A percentile compares a stretch with the other conserved stretches of the same genome.
phyloP scores from a whole-genome alignment of 73 alveolate species.

The Paramecium bursaria region DNA sequence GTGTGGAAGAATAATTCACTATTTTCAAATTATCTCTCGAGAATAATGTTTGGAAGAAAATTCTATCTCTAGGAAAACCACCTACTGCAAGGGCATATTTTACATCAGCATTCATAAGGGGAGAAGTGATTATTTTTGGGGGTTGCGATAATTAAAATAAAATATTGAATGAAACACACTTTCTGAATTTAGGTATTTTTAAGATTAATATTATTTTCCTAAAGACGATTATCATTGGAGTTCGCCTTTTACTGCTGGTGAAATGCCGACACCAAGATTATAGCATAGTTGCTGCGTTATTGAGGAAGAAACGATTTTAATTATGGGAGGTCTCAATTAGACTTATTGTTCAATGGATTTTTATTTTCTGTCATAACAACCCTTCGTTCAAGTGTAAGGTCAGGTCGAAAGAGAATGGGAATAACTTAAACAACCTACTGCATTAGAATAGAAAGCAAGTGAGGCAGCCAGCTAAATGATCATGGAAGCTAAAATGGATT shows the following conservation, averaged over 20 bases:
- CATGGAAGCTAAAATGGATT: slow-evolving; percentile 61
- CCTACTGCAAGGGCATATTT: slow-evolving; percentile 65
- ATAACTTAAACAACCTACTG: slow-evolving; percentile 56
- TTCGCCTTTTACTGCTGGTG: slow-evolving; percentile 73
- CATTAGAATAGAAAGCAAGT: slow-evolving; percentile 44
- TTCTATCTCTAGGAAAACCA: slow-evolving; percentile 61
- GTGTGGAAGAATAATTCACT: background rate
- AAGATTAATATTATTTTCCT: too few relatives aligned
- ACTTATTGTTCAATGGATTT: slow-evolving; percentile 71
- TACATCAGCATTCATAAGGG: slow-evolving; percentile 39
- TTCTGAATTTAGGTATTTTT: slow-evolving; percentile 45
- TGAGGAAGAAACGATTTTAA: slow-evolving; percentile 41
- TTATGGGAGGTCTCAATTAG: slow-evolving; percentile 61
- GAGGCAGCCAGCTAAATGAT: slow-evolving; percentile 64
- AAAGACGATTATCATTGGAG: slow-evolving; percentile 70
- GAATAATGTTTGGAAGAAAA: slow-evolving; percentile 61
- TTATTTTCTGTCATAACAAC: slow-evolving; percentile 38
- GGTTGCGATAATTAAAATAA: slow-evolving; percentile 57
- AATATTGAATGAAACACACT: slow-evolving; percentile 57
- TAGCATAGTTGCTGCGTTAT: slow-evolving; percentile 72
- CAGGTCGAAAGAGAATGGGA: slow-evolving; percentile 68
- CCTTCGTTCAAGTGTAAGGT: too few relatives aligned
- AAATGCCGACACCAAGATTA: slow-evolving; percentile 76
- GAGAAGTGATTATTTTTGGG: slow-evolving; percentile 64
- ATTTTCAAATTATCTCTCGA: slow-evolving; percentile 1